These are phyloP conservation scores for Litchi chinensis DNA, from an alignment of 345 rosid species.

Conservation along the genomic window DNA sequence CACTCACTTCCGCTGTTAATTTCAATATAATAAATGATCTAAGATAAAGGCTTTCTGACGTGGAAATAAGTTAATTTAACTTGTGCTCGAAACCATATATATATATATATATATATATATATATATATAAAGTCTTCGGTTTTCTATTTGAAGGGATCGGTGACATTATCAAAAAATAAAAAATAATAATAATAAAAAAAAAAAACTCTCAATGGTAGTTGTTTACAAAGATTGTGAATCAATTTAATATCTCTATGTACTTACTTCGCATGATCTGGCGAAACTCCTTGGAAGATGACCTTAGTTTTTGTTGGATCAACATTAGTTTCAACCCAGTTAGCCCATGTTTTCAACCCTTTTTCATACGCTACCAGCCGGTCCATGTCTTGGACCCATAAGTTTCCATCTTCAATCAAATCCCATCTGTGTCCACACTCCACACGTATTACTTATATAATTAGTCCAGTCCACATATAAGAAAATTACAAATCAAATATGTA, in stretches of 20 bases:
- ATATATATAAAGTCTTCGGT: no score
- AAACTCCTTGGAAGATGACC: conserved; percentile 73
- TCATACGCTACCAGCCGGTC: conserved; percentile 57
- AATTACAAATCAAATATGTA: no score
- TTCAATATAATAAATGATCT: no score
- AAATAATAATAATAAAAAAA: no score
- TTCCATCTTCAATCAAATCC: conserved; percentile 51
- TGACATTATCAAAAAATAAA: not conserved
- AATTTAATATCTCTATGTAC: not conserved
- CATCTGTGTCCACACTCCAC: conserved; percentile 40
- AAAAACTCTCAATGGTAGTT: not conserved
- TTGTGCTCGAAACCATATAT: no score
- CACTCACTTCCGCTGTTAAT: conserved; percentile 55
- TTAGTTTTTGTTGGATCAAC: conserved; percentile 48
- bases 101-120: no score
- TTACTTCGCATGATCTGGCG: conserved; percentile 67
- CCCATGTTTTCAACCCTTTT: conserved; percentile 74
- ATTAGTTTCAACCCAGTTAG: conserved; percentile 56
- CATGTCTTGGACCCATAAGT: conserved; percentile 47
- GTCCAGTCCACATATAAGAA: no score
- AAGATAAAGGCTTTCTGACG: no score
- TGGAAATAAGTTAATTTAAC: no score
- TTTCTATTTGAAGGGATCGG: no score
- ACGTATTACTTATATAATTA: no score
- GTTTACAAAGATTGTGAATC: not conserved